Conservation (phyloP, 352 stramenopile species). For the Phytophthora podocarpi region DNA sequence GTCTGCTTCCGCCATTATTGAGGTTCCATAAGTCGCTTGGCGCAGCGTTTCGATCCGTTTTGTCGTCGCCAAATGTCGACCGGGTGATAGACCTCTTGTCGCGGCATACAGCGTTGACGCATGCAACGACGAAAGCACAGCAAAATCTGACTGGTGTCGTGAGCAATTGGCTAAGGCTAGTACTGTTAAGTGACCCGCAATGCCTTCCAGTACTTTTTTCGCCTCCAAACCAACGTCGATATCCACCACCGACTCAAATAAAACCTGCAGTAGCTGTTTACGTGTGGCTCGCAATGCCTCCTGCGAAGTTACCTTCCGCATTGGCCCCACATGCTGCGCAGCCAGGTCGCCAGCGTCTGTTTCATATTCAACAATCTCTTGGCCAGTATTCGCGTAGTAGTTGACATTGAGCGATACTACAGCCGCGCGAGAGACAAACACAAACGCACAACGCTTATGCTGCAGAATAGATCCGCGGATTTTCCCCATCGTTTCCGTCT, state of each 20-base stretch:
- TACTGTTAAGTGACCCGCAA: conserved; percentile 65
- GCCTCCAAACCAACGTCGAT: conserved; percentile 72
- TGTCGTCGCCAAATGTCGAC: conserved; percentile 75
- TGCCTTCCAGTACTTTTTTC: conserved; percentile 53
- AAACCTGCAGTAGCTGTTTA: conserved; percentile 57
- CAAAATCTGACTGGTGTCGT: conserved; percentile 65
- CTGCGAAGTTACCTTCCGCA: conserved; percentile 53
- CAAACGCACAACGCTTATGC: conserved; percentile 80
- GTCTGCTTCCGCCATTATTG: conserved; percentile 55
- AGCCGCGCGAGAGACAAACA: conserved; percentile 63
- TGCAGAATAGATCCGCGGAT: conserved; percentile 70
- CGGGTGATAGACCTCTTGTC: conserved; percentile 79
- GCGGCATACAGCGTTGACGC: conserved; percentile 76
- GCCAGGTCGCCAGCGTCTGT: conserved; percentile 5
- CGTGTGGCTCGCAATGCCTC: conserved; percentile 56
- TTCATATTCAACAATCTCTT: conserved; percentile 26
- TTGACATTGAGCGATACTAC: conserved; percentile 65
- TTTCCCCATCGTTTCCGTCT: conserved; percentile 66
- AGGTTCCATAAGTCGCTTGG: conserved; percentile 73
- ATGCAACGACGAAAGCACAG: conserved; percentile 70
- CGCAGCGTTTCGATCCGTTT: conserved; percentile 82
- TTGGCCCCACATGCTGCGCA: conserved; percentile 33
- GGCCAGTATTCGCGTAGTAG: conserved; percentile 23
- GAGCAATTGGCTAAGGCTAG: conserved; percentile 53
- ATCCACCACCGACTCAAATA: conserved; percentile 82